Percentiles rank a stretch among this genome's conserved stretches.
These are phyloP conservation scores for Sporothrix brunneoviolacea DNA, from an alignment of 2,329 filamentous ascomycete species.

Conservation along the genomic window DNA sequence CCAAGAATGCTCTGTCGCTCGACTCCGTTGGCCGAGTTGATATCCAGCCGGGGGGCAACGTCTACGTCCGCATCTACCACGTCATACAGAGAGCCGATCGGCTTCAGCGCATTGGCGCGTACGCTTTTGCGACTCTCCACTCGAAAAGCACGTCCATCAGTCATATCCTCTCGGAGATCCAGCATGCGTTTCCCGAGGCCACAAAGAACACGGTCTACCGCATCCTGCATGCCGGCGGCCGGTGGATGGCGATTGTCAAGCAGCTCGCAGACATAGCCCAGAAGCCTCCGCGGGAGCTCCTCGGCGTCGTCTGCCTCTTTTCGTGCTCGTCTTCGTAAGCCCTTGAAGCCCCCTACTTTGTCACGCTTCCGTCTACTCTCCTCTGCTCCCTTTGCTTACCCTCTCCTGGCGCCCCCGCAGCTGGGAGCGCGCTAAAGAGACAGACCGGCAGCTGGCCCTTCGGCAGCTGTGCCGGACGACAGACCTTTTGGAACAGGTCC, in stretches of 20 bases:
- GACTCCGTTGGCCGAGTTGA: neutral
- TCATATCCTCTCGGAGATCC: constrained; percentile 1
- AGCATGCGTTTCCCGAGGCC: neutral
- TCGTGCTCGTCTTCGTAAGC: constrained; percentile 1
- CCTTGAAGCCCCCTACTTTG: neutral
- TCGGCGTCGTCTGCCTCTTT: constrained; percentile 5
- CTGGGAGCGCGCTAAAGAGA: constrained; percentile 4
- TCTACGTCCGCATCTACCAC: constrained; percentile 3
- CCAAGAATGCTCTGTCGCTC: neutral
- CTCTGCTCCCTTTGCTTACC: no score
- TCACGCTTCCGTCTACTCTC: neutral
- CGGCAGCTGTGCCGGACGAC: neutral
- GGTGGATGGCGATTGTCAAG: constrained; percentile 1
- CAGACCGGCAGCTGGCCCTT: neutral
- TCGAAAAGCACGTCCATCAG: neutral
- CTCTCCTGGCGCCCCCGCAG: neutral
- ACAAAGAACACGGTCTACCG: constrained; percentile 1
- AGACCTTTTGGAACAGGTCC: constrained; percentile 1
- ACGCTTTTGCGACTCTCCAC: neutral
- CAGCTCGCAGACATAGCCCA: neutral
- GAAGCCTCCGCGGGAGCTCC: neutral
- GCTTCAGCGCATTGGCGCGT: neutral
- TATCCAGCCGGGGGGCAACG: neutral
- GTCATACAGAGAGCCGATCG: neutral
- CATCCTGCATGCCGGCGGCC: neutral